Base-by-base conservation (phyloP, 768 basidiomycete genomes). In the Cystofilobasidium bisporidii region DNA sequence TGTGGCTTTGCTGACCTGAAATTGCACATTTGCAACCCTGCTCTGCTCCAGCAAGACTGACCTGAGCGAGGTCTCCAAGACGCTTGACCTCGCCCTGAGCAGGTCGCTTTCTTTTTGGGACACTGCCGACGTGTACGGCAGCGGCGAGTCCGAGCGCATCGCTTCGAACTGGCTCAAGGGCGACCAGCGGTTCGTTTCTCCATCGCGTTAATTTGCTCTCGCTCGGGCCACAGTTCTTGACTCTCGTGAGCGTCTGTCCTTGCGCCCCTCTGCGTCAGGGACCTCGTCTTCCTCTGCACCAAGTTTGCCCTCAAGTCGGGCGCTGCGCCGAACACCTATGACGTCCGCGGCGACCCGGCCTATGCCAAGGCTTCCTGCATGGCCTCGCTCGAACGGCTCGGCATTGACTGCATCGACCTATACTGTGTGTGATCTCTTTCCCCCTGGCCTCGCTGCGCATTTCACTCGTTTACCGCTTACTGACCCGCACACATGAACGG, bases 271-370 rank as follows among this genome's bases (percentile, higher is more conserved):
- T n/a, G n/a, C n/a, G n/a, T n/a, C n/a, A 47, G 73, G 1, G 63
- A 66, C 48, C 63, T 71, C 40, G 53, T 74, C 50, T 72, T 73
- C 64, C 64, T 74, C 47, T 65, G 70, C 14, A 74, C 73, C 45
- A 74, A 74, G 59, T 74, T 74, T 61, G 73, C 63, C 28, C 18
- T 64, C 50, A 15, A 36, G 20, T 9, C 41, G 4, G 32, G 22
- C 24, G n/a, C 63, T 17, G 58, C 26, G n/a, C 36, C 36, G 36
- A 55, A 38, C 24, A 9, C 9, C 2, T 58, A 50, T 18, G 47
- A 55, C 9, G 48, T 9, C 26, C 40, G 55, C 11, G 70, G 70
- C 22, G 67, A 69, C 33, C 26, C 48, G 18, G 61, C 38, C 24
- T 62, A 62, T 22, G 45, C 45, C 38, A 18, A 62, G 61, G 41